Evolutionary conservation across 257 asterid genomes (phyloP), one percentile per base, ranked within the genome.

Genomic region (Solanum microdontum): DNA sequence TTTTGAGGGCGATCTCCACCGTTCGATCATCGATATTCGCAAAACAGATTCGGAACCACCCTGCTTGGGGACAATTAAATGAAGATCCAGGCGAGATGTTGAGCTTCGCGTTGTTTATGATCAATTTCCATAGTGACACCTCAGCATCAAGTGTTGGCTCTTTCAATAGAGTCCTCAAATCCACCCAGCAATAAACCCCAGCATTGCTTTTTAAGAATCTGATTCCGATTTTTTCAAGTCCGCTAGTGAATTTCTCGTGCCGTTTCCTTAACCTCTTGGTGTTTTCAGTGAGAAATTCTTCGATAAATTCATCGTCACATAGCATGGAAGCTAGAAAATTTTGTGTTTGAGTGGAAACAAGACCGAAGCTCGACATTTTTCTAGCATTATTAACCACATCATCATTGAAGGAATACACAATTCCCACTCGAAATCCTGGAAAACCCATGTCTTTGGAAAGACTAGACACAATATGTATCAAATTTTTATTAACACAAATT

Each of bases 11-110:
- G 68, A 60, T 60, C 26, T 60, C 68, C 2, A 21, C 68, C 1
- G 68, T 60, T 60, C 0, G 26, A 58, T 58, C 26, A 7, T 60
- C 69, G 95, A 96, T 92, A 48, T 96, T 95, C 0, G 99, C 99
- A 37, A 96, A 93, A 82, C 99, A 96, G 83, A 93, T 95, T 87
- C 99, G 89, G 55, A 94, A 96, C 99, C 98, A 96, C 3, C 98
- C 98, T 0, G 98, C 95, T 19, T 96, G 98, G 17, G 60, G 24
- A 88, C 98, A 94, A 23, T 92, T 92, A 37, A 94, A 96, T 1
- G 98, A 95, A 7, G 89, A 79, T 0, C 99, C 99, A 0, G 98
- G 99, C 1, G 99, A 96, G 1, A 96, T 92, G 11, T 96, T 96
- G 2, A 96, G 90, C 92, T 94, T 95, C 40, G 91, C 96, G 3